Base-by-base conservation (phyloP, 345 rosid genomes). In the Rubroshorea leprosula region DNA sequence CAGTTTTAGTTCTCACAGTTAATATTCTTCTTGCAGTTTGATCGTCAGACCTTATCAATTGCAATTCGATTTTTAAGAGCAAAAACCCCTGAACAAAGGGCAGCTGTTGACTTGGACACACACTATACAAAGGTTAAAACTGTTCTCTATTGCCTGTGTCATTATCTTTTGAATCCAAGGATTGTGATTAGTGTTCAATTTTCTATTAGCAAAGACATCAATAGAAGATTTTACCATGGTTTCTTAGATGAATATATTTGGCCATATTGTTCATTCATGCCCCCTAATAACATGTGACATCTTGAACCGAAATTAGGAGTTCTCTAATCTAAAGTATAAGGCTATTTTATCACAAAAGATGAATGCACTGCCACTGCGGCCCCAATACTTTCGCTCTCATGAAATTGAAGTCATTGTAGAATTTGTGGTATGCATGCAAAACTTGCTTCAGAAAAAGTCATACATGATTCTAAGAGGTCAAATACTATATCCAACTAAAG, bases 81-180 rank as follows among this genome's bases (percentile, higher is more conserved):
- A 58, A 90, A 80, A 66, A 82, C 97, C 59, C 97, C 97, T 8
- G 79, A 83, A 63, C 85, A 89, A 73, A 85, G 99, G 69, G 99
- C 99, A 47, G 94, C 89, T 2, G 99, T 93, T 69, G 99, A 93
- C 74, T 74, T 93, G 78, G 99, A 93, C 71, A 89, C 99, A 27
- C 99, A 93, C 70, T 93, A 85, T 71, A 64, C 99, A 52, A 64
- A 78, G 89, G 98, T 89, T 18, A 55, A 60, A 59, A 12, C 24
- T 60, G 41, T 13, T 48, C 12, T 41, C 56, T 4, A 3, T 35
- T 23, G 52, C 45, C 22, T 35, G 12, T 2, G 7, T 35, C 41
- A 35, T 2, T 6, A 35, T 3, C 12, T 35, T 35, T 35, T 35
- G 41, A 8, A 35, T 35, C 12, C 9, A 35, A 35, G 17, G 22